Evolutionary conservation across 352 stramenopile species (phyloP).

Genomic region (Globisporangium orthogonon): DNA sequence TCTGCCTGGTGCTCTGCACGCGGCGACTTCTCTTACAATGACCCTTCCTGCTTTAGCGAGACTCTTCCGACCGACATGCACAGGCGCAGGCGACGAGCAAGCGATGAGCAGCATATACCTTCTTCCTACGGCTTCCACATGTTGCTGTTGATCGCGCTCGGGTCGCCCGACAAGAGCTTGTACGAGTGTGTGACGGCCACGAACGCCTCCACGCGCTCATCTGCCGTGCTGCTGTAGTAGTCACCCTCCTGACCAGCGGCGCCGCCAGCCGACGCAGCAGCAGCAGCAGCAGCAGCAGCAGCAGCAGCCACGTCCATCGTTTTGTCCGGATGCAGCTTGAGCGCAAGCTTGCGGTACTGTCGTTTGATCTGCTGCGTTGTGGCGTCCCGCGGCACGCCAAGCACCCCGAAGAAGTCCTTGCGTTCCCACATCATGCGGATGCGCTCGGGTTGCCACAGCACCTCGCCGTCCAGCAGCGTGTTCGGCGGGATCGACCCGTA

Average conservation of each 20-base stretch:
- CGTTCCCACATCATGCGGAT: conserved; percentile 80
- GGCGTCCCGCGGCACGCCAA: conserved; percentile 60
- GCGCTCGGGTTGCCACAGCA: conserved; percentile 71
- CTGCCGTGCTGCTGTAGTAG: conserved; percentile 18
- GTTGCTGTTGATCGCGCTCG: conserved; percentile 31
- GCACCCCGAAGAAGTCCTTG: conserved; percentile 66
- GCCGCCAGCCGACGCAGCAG: conserved; percentile 16
- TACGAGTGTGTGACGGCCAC: conserved; percentile 75
- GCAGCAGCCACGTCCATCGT: conserved; percentile 25
- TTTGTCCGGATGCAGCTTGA: conserved; percentile 84
- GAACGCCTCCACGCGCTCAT: conserved; percentile 71
- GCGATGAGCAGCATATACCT: no score
- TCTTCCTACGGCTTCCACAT: conserved; percentile 18
- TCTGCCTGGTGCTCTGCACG: background rate
- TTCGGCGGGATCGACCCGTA: conserved; percentile 22
- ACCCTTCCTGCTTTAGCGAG: background rate
- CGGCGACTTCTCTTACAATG: background rate
- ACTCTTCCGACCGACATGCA: no score
- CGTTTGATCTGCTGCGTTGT: conserved; percentile 68
- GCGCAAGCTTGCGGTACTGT: conserved; percentile 79
- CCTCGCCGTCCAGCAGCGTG: conserved; percentile 46
- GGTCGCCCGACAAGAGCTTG: conserved; percentile 56
- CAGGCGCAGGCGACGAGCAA: no score
- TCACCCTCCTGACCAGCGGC: conserved; percentile 3
- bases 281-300: conserved; percentile 17